Conservation (phyloP, 306 rosid species). For the Rubus parviflorus region DNA sequence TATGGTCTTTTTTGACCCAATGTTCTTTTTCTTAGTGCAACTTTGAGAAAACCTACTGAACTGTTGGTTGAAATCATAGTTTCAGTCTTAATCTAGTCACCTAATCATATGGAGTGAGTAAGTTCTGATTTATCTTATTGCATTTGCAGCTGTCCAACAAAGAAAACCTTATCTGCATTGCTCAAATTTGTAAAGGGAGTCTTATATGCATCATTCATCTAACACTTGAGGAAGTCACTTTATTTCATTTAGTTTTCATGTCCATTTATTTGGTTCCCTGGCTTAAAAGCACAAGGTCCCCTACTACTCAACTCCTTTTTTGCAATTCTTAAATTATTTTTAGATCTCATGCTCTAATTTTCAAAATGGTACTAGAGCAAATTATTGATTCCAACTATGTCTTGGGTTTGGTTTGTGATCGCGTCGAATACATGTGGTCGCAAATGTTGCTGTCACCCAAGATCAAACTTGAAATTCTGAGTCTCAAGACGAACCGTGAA, state of each 20-base stretch:
- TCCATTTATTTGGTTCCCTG: constrained; percentile 26
- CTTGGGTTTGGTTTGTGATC: background rate
- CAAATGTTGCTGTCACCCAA: background rate
- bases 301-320: background rate
- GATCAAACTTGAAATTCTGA: background rate
- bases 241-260: constrained; percentile 35
- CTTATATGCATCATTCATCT: constrained; percentile 18
- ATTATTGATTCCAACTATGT: background rate
- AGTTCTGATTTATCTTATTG: background rate
- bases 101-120: constrained; percentile 2
- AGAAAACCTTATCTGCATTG: constrained; percentile 34
- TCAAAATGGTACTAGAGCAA: background rate
- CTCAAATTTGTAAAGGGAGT: constrained; percentile 31
- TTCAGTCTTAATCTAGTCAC: background rate
- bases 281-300: constrained; percentile 10
- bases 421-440: background rate
- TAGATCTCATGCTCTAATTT: background rate
- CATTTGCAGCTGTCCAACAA: constrained; percentile 24
- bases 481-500: background rate
- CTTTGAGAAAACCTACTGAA: constrained; percentile 3
- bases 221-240: constrained; percentile 26
- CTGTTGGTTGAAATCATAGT: background rate
- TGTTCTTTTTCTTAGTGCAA: constrained; percentile 14
- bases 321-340: background rate
- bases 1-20: constrained; percentile 43